Evolutionary conservation across 2,329 filamentous ascomycete genomes (phyloP).

Genomic region (Cryphonectria naterciae): DNA sequence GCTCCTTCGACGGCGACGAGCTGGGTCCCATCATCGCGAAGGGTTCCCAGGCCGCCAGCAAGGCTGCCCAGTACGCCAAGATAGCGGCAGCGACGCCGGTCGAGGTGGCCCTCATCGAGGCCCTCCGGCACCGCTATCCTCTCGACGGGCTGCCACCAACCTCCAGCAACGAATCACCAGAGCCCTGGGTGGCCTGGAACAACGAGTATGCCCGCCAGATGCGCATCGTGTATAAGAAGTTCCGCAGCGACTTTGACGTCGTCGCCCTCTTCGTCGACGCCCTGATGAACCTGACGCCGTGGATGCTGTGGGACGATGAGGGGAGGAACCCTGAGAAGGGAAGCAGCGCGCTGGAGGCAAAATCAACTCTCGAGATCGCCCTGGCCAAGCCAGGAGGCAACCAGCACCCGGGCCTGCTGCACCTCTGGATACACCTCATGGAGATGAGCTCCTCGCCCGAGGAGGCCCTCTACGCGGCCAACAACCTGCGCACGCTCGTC

Average conservation of each 20-base stretch:
- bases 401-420: slow-evolving; percentile 65
- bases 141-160: slow-evolving; percentile 39
- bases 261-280: slow-evolving; percentile 55
- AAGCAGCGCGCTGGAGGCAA: slow-evolving; percentile 62
- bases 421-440: slow-evolving; percentile 54
- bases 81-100: slow-evolving; percentile 48
- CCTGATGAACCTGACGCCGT: slow-evolving; percentile 54
- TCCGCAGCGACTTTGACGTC: slow-evolving; percentile 40
- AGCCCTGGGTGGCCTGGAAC: slow-evolving; percentile 56
- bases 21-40: slow-evolving; percentile 51
- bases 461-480: slow-evolving; percentile 61
- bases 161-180: slow-evolving; percentile 42
- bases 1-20: slow-evolving; percentile 67
- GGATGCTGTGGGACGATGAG: slow-evolving; percentile 49
- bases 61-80: slow-evolving; percentile 34
- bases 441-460: slow-evolving; percentile 66
- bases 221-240: slow-evolving; percentile 41
- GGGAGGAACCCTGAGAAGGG: slow-evolving; percentile 50
- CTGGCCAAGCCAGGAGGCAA: slow-evolving; percentile 51
- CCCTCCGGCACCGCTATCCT: slow-evolving; percentile 66
- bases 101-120: slow-evolving; percentile 66
- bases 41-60: slow-evolving; percentile 38
- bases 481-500: slow-evolving; percentile 65
- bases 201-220: slow-evolving; percentile 62
- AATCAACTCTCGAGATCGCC: slow-evolving; percentile 61